Percentiles rank a stretch among this genome's conserved stretches.
phyloP scores from a whole-genome alignment of 108 stramenopile genomes.

The Skeletonema potamos region DNA sequence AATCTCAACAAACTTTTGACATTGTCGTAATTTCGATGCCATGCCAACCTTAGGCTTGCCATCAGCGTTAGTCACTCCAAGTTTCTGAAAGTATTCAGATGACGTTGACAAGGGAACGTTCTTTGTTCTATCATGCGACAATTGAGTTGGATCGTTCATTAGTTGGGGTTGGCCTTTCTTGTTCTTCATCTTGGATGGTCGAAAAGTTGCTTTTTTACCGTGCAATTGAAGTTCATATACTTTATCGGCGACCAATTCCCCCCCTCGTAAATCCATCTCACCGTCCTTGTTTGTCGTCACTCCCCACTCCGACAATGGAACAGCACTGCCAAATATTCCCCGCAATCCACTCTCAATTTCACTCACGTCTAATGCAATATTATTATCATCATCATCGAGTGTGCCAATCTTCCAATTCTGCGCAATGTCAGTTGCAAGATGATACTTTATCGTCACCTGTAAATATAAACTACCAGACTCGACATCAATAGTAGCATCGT shows the following conservation, averaged over 20 bases:
- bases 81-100: constrained; percentile 55
- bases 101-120: constrained; percentile 55
- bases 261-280: constrained; percentile 48
- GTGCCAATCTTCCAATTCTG: constrained; percentile 53
- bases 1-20: constrained; percentile 87
- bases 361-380: neutral
- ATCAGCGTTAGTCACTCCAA: constrained; percentile 64
- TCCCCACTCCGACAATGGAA: constrained; percentile 39
- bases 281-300: constrained; percentile 49
- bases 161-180: neutral
- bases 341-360: constrained; percentile 37
- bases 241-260: constrained; percentile 40
- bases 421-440: constrained; percentile 77
- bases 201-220: constrained; percentile 16
- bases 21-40: constrained; percentile 77
- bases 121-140: constrained; percentile 62
- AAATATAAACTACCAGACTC: constrained; percentile 29
- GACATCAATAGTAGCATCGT: neutral
- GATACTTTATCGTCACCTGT: constrained; percentile 78
- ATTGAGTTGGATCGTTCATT: constrained; percentile 18
- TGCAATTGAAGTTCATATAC: constrained; percentile 38
- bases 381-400: neutral
- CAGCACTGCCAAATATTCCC: constrained; percentile 18
- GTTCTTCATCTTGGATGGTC: constrained; percentile 19
- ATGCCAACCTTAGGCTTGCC: constrained; percentile 63